Evolutionary conservation across 2,329 filamentous ascomycete species (phyloP).

Genomic region (Talaromyces atroroseus): DNA sequence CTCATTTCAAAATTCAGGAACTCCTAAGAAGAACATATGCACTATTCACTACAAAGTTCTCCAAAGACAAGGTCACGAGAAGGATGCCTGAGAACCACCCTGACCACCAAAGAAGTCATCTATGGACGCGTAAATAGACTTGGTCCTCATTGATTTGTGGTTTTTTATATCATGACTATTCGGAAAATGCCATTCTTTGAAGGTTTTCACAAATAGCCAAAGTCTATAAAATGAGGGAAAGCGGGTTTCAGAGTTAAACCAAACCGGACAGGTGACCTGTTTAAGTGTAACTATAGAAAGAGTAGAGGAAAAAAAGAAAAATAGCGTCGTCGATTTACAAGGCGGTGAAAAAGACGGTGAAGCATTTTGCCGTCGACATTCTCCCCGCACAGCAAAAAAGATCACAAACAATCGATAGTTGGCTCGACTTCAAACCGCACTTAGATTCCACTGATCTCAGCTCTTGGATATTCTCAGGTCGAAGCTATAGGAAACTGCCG

Average conservation of each 20-base stretch:
- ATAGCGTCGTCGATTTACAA: not conserved
- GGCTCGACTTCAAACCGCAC: not conserved
- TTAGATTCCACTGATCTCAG: not conserved
- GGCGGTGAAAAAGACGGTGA: conserved; percentile 8
- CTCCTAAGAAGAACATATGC: too few species aligned
- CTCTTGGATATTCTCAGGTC: not conserved
- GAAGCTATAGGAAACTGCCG: not conserved
- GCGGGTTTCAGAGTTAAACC: too few species aligned
- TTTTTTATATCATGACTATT: too few species aligned
- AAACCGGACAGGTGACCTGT: too few species aligned
- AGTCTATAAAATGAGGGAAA: too few species aligned
- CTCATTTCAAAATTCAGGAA: too few species aligned
- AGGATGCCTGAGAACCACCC: not conserved
- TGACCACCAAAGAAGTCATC: not conserved
- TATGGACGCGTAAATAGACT: too few species aligned
- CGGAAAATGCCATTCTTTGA: too few species aligned
- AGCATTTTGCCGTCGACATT: not conserved
- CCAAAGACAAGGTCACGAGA: not conserved
- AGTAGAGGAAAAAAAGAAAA: not conserved
- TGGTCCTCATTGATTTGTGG: too few species aligned
- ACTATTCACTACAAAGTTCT: too few species aligned
- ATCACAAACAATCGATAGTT: not conserved
- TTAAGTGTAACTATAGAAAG: not conserved
- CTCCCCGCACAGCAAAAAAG: conserved; percentile 11
- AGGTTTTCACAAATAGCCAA: too few species aligned